Conservation (phyloP, 495 filamentous ascomycete species). For the Ramalina peruviana region DNA sequence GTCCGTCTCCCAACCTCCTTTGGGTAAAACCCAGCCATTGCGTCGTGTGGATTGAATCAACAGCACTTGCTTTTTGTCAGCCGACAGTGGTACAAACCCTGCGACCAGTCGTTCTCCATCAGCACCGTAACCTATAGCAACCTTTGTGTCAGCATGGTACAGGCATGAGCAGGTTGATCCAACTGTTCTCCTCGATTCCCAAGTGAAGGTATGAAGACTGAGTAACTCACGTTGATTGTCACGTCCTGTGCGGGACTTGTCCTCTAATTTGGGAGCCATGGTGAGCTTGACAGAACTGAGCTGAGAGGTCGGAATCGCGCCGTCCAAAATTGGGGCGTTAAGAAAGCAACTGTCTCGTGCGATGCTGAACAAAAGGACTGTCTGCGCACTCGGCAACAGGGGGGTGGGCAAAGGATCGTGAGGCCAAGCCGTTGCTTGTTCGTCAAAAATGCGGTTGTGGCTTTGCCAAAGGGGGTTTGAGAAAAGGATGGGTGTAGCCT, state of each 20-base stretch:
- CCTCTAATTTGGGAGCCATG: slow-evolving; percentile 22
- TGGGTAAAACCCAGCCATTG: slow-evolving; percentile 88
- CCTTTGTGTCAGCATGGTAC: slow-evolving; percentile 3
- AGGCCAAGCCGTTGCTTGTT: no score
- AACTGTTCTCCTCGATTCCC: no score
- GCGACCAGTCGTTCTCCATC: slow-evolving; percentile 92
- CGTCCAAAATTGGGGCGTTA: slow-evolving; percentile 4
- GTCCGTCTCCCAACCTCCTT: slow-evolving; percentile 95
- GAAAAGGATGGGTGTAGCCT: no score
- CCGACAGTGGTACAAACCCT: slow-evolving; percentile 73
- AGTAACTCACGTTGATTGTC: slow-evolving; percentile 34
- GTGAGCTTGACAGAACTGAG: neutral
- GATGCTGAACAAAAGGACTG: no score
- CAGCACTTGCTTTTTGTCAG: slow-evolving; percentile 66
- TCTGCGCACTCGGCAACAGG: no score
- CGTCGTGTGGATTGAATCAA: slow-evolving; percentile 85
- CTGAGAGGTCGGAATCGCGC: neutral
- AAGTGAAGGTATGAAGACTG: no score
- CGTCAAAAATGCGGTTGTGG: no score
- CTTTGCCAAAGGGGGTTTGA: no score
- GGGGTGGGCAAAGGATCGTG: no score
- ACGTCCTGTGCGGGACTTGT: slow-evolving; percentile 32
- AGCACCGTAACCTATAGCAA: slow-evolving; percentile 62
- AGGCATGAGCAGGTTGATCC: neutral
- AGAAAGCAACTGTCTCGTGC: neutral